Conservation (phyloP, 495 filamentous ascomycete species). For the Penicillium bovifimosum region DNA sequence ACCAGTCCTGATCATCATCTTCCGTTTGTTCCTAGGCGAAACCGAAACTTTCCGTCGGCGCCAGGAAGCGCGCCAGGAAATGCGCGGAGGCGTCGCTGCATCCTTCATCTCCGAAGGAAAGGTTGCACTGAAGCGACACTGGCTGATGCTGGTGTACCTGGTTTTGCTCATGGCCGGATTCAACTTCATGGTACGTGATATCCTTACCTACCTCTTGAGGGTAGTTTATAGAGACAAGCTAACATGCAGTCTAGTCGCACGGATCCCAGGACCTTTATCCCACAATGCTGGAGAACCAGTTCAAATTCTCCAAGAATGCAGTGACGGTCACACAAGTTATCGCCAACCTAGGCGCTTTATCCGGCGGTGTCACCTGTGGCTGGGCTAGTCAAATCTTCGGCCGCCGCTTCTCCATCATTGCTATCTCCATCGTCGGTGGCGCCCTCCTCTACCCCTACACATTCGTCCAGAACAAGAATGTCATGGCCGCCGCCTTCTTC, state of each 20-base stretch:
- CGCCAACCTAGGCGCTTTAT: constrained; percentile 76
- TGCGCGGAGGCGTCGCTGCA: constrained; percentile 41
- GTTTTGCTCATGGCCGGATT: constrained; percentile 86
- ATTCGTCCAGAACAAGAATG: constrained; percentile 51
- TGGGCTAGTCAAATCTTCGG: constrained; percentile 79
- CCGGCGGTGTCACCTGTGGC: constrained; percentile 69
- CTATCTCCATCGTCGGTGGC: constrained; percentile 69
- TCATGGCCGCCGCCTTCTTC: constrained; percentile 85
- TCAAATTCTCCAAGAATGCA: constrained; percentile 60
- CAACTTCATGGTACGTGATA: constrained; percentile 68
- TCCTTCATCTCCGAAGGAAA: constrained; percentile 73
- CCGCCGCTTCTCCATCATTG: constrained; percentile 73
- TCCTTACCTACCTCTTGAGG: neutral
- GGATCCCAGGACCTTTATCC: constrained; percentile 91
- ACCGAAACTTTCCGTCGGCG: constrained; percentile 63
- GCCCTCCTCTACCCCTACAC: constrained; percentile 79
- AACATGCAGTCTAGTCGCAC: constrained; percentile 48
- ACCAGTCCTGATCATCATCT: constrained; percentile 74
- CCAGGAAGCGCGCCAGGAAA: constrained; percentile 49
- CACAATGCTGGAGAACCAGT: constrained; percentile 75
- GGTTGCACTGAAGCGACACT: constrained; percentile 69
- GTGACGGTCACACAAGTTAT: constrained; percentile 83
- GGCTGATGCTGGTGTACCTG: constrained; percentile 72
- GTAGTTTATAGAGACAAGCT: neutral
- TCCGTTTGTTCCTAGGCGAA: constrained; percentile 72